Evolutionary conservation across 805 yeast genomes (phyloP).

Genomic region (Blastobotrys americana): DNA sequence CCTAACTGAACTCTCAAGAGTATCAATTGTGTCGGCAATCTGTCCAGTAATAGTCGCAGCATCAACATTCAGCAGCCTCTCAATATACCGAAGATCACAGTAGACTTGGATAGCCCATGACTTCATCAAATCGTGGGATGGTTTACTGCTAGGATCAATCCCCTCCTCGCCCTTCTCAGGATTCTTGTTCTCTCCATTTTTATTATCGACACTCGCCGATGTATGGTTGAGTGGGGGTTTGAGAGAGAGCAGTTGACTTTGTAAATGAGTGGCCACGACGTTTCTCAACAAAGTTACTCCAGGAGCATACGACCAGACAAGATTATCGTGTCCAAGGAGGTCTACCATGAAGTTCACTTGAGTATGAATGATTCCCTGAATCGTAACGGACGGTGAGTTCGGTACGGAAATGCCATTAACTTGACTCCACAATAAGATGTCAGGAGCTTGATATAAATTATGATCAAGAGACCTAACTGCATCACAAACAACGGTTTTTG

Average conservation of each 20-base stretch:
- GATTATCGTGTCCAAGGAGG: constrained; percentile 2
- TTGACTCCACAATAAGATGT: no score
- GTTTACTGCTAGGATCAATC: no score
- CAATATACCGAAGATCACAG: background rate
- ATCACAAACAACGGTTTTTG: no score
- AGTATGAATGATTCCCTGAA: background rate
- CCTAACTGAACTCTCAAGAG: background rate
- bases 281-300: background rate
- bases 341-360: background rate
- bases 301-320: constrained; percentile 4
- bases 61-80: background rate
- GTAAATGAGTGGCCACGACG: background rate
- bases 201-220: background rate
- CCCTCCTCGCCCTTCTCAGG: no score
- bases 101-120: no score
- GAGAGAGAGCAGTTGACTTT: no score
- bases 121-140: no score
- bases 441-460: no score
- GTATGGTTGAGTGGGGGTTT: no score
- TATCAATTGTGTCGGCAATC: background rate
- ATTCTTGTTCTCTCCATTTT: background rate
- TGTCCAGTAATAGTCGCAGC: background rate
- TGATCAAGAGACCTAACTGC: no score
- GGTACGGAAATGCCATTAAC: no score
- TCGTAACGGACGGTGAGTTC: background rate